Conservation (phyloP, 768 basidiomycete genomes). For the Phaeotremella skinneri region DNA sequence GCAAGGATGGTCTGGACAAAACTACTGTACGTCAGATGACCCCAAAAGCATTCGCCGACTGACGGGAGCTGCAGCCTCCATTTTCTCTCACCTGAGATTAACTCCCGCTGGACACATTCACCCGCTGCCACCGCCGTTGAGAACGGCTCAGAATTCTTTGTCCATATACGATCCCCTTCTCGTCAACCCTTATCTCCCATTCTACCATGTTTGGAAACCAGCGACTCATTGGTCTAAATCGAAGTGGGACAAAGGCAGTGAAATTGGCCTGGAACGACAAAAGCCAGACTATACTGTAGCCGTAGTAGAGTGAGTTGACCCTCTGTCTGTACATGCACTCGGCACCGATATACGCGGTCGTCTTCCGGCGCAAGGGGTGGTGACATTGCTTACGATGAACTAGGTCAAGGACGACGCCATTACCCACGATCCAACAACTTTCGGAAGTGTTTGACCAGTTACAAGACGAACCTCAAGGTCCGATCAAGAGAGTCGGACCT, state of each 20-base stretch:
- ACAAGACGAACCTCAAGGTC: constrained; percentile 59
- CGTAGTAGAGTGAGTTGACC: constrained; percentile 69
- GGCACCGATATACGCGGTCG: background rate
- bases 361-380: constrained; percentile 1
- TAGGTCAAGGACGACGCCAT: constrained; percentile 76
- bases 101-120: constrained; percentile 65
- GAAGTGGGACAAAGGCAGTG: constrained; percentile 52
- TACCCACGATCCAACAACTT: constrained; percentile 79
- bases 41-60: constrained; percentile 12
- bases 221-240: constrained; percentile 62
- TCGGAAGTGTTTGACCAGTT: constrained; percentile 67
- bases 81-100: constrained; percentile 70
- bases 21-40: constrained; percentile 19
- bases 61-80: constrained; percentile 56
- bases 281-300: constrained; percentile 82
- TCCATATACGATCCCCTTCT: constrained; percentile 24
- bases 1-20: constrained; percentile 19
- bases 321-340: background rate
- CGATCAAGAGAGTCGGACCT: constrained; percentile 29
- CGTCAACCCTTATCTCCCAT: constrained; percentile 66
- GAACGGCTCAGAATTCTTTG: constrained; percentile 7
- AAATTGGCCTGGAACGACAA: constrained; percentile 69
- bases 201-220: constrained; percentile 90
- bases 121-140: constrained; percentile 52
- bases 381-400: too few species aligned